These are phyloP conservation scores for Pseudocercospora vitis DNA, from an alignment of 2,329 filamentous ascomycete genomes.

Conservation along the genomic window DNA sequence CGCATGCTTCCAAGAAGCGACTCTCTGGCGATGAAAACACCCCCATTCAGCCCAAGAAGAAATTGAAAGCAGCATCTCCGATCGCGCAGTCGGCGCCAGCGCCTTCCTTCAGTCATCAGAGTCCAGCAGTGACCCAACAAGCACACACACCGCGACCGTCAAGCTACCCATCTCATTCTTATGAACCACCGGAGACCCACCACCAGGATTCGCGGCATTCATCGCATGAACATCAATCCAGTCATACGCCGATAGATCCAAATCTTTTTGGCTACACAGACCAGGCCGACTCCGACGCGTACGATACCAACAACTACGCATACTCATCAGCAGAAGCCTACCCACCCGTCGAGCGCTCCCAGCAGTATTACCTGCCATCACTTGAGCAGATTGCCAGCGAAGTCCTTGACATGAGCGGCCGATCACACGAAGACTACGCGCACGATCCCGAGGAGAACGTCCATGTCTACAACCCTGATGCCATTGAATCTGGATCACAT, in stretches of 20 bases:
- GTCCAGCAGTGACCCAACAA: constrained; percentile 20
- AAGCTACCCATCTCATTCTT: constrained; percentile 16
- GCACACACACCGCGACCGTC: constrained; percentile 5
- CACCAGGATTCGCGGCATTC: constrained; percentile 14
- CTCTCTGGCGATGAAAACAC: constrained; percentile 43
- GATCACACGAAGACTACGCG: constrained; percentile 25
- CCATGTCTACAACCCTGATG: constrained; percentile 23
- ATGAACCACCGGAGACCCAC: background rate
- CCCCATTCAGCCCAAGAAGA: constrained; percentile 31
- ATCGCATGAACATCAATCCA: constrained; percentile 14
- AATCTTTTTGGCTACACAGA: constrained; percentile 21
- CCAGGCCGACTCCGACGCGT: constrained; percentile 9
- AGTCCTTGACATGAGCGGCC: constrained; percentile 39
- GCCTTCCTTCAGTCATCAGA: constrained; percentile 15
- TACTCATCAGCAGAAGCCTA: constrained; percentile 29
- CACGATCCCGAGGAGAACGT: constrained; percentile 19
- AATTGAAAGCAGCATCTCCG: constrained; percentile 22
- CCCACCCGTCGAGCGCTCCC: constrained; percentile 18
- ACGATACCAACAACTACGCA: constrained; percentile 23
- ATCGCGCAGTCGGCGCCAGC: background rate
- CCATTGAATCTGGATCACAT: constrained; percentile 19
- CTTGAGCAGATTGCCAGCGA: constrained; percentile 41
- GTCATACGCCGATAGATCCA: constrained; percentile 28
- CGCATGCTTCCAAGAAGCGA: constrained; percentile 56
- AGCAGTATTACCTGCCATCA: constrained; percentile 33